Percentiles rank a stretch among this genome's conserved stretches.
These are phyloP conservation scores for grape (Vitis vinifera) DNA, from an alignment of 164 flowering plant genomes.

Conservation along the genomic window DNA sequence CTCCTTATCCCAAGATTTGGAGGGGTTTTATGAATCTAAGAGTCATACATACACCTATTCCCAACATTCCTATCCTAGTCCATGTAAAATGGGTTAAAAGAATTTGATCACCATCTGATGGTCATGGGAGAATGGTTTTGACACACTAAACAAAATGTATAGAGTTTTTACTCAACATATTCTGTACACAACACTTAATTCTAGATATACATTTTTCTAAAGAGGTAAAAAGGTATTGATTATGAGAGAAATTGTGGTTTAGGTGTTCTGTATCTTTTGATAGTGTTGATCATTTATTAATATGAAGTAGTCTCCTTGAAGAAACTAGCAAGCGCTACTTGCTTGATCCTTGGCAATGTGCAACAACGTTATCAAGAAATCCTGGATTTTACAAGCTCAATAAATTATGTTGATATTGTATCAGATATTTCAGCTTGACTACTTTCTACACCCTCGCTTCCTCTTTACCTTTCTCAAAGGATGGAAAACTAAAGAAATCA, in stretches of 20 bases:
- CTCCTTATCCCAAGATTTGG: no score
- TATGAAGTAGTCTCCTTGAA: neutral
- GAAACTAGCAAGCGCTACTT: neutral
- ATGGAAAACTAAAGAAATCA: no score
- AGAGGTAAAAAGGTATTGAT: neutral
- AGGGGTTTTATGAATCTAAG: no score
- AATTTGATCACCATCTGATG: neutral
- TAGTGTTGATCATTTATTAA: neutral
- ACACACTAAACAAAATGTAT: no score
- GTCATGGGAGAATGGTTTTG: neutral
- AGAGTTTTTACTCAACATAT: neutral
- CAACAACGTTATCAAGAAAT: neutral
- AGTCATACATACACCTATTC: no score
- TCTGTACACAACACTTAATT: no score
- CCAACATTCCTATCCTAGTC: no score
- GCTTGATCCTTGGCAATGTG: neutral
- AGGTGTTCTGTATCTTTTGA: neutral
- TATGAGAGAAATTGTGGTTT: neutral
- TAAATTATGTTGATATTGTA: neutral
- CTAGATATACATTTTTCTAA: neutral
- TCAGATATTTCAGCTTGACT: no score
- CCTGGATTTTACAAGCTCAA: neutral
- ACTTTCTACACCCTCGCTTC: no score
- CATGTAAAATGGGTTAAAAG: no score
- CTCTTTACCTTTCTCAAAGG: no score